Percentiles rank a stretch among this genome's conserved stretches.
phyloP scores from a whole-genome alignment of 192 early-diverging fungal species.

The Funneliformis mosseae region DNA sequence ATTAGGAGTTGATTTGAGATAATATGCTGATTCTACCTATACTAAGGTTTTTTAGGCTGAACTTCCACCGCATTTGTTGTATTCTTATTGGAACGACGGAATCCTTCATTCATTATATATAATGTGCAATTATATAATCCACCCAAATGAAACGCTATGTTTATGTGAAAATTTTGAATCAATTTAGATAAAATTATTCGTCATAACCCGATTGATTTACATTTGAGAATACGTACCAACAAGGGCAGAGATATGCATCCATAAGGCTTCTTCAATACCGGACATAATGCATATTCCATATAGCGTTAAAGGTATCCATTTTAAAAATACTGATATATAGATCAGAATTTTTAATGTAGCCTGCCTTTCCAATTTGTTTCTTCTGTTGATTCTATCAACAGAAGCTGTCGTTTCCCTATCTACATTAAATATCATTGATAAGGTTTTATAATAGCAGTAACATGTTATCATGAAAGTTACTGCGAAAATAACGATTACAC shows the following conservation, averaged over 20 bases:
- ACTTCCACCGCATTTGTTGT: not conserved
- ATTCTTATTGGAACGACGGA: not conserved
- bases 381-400: not conserved
- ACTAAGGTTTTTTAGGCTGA: too few species aligned
- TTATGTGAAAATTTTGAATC: not conserved
- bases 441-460: constrained; percentile 3
- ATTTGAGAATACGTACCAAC: not conserved
- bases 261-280: not conserved
- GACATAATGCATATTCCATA: not conserved
- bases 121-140: not conserved
- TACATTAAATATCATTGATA: constrained; percentile 4
- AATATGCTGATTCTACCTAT: too few species aligned
- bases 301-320: not conserved
- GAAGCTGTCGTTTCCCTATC: not conserved
- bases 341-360: constrained; percentile 6
- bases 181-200: not conserved
- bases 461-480: not conserved
- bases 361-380: constrained; percentile 14
- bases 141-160: not conserved
- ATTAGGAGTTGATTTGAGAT: too few species aligned
- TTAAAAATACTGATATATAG: constrained; percentile 10
- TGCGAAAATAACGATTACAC: not conserved
- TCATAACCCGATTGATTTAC: not conserved
- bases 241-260: not conserved
- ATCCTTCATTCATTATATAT: not conserved